Evolutionary conservation across 1,284 basidiomycete genomes (phyloP).

Genomic region (Ganoderma multipileum): DNA sequence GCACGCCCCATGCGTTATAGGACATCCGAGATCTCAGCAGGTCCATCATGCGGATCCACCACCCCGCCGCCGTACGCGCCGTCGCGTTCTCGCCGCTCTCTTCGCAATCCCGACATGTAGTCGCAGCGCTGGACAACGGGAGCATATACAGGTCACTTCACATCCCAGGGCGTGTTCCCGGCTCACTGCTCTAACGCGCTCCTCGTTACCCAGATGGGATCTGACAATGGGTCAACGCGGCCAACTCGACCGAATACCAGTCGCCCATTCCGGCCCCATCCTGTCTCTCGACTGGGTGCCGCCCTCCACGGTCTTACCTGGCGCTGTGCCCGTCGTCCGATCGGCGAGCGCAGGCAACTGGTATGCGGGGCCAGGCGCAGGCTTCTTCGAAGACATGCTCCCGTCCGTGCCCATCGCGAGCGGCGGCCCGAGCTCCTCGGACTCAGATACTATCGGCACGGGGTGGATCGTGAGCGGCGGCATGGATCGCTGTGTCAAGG

Average conservation of each 20-base stretch:
- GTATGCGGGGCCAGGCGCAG: constrained; percentile 35
- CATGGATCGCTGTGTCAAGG: constrained; percentile 84
- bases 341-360: constrained; percentile 29
- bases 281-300: constrained; percentile 81
- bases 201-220: constrained; percentile 67
- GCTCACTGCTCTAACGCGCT: not conserved
- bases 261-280: constrained; percentile 82
- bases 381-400: constrained; percentile 38
- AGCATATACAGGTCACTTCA: constrained; percentile 43
- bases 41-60: constrained; percentile 75
- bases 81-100: constrained; percentile 75
- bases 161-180: not conserved
- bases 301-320: constrained; percentile 28
- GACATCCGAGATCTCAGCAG: constrained; percentile 78
- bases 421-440: constrained; percentile 17
- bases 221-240: constrained; percentile 76
- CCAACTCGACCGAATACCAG: constrained; percentile 74
- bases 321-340: constrained; percentile 15
- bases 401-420: constrained; percentile 28
- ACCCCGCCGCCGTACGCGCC: constrained; percentile 75
- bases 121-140: constrained; percentile 85
- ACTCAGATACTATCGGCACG: constrained; percentile 46
- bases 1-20: constrained; percentile 45
- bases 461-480: constrained; percentile 89
- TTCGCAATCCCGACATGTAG: constrained; percentile 71